Base-by-base conservation (phyloP, 768 basidiomycete species). In the Macrolepiota fuliginosa region DNA sequence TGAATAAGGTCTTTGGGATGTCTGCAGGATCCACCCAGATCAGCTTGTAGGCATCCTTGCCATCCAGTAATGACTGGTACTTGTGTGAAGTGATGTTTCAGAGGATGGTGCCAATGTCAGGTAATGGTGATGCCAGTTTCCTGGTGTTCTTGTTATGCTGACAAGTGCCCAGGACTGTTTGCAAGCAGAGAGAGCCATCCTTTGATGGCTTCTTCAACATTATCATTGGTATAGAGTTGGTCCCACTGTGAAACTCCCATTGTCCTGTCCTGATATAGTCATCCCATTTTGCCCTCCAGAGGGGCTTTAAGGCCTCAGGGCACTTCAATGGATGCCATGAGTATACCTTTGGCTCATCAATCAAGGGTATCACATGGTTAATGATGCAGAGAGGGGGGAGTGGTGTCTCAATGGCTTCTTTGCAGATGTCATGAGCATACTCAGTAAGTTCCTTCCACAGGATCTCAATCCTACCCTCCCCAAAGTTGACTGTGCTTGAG, bases 301-400 rank as follows among this genome's bases (percentile, higher is more conserved):
- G 71, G 0, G 54, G 11, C 2, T 57, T 45, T 5, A 78, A 58
- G 1, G 74, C 68, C 35, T 79, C 75, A 0, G 76, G 73, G 59
- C 79, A 81, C 4, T 62, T 46, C 0, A 73, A 67, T 0, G 70
- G 67, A 2, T 70, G 59, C 77, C 76, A 81, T 0, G 63, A 52
- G 52, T 78, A 78, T 0, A 62, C 60, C 45, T 60, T 65, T 0
- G 62, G 35, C 22, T 70, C 65, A 53, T 79, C 72, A 13, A 78
- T 77, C 27, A 81, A 62, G 0, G 70, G 72, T 1, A 81, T 80
- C 0, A 57, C 47, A 58, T 82, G 79, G 61, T 82, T 81, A 1
- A 82, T 75, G 0, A 61, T 76, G 1, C 74, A 35, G 2, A 79
- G 52, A 0, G 77, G 79, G 0, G 81, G 80, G 7, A 79, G 52